A percentile compares a stretch with the other conserved stretches of the same genome.
phyloP scores from a whole-genome alignment of 2,329 filamentous ascomycete species.

The Ceratocystis colombiana region DNA sequence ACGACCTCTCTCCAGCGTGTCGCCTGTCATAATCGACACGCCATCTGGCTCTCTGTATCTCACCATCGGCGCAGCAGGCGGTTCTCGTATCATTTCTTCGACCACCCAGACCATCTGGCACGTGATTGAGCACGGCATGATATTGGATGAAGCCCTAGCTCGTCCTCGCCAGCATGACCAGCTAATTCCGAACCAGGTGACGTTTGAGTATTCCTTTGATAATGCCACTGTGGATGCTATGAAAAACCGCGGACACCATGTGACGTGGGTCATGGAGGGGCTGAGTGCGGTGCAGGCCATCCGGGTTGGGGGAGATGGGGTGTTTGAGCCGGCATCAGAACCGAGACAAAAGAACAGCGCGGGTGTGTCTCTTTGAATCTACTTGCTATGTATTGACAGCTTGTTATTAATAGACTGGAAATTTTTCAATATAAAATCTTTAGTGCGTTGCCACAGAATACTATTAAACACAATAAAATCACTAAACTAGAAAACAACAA shows the following conservation, averaged over 20 bases:
- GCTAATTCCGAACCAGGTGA: conserved; percentile 58
- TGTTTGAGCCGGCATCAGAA: conserved; percentile 69
- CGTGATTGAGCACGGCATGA: conserved; percentile 54
- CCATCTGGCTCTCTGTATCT: conserved; percentile 55
- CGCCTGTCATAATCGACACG: conserved; percentile 62
- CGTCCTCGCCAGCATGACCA: conserved; percentile 71
- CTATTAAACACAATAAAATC: neutral
- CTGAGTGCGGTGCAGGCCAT: conserved; percentile 63
- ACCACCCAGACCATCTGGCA: conserved; percentile 66
- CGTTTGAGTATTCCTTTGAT: conserved; percentile 60
- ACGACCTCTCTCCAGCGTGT: conserved; percentile 72
- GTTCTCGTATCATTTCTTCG: conserved; percentile 71
- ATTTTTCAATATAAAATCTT: neutral
- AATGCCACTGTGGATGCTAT: conserved; percentile 55
- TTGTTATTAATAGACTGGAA: no score
- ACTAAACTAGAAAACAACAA: neutral
- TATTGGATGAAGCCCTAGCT: conserved; percentile 51
- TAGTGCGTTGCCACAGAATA: conserved; percentile 14
- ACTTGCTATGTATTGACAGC: neutral
- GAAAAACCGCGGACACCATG: conserved; percentile 55
- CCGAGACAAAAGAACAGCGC: conserved; percentile 62
- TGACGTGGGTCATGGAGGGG: conserved; percentile 56
- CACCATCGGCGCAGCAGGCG: conserved; percentile 66
- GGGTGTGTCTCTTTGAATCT: conserved; percentile 42
- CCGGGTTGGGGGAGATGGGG: conserved; percentile 49